A percentile compares a stretch with the other conserved stretches of the same genome.
Conservation (phyloP, 805 yeast genomes). For the Hanseniaspora singularis region DNA sequence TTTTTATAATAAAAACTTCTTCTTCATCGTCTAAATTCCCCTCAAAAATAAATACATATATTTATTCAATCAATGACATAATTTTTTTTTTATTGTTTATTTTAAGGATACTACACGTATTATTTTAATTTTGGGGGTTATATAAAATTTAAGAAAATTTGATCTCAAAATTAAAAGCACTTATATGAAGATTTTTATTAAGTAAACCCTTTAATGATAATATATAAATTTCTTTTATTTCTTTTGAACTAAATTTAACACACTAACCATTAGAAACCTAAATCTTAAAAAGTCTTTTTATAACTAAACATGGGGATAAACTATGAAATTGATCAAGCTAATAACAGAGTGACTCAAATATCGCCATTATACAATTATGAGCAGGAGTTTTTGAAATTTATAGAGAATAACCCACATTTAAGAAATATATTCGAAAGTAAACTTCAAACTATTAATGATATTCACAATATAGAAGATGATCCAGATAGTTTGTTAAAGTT, state of each 20-base stretch:
- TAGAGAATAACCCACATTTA: slow-evolving; percentile 12
- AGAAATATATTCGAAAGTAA: neutral
- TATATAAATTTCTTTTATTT: neutral
- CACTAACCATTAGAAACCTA: neutral
- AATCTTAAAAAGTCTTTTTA: neutral
- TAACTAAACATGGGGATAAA: neutral
- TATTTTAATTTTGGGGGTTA: too few species aligned
- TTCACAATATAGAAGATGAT: neutral
- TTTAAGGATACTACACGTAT: too few species aligned
- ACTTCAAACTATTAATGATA: neutral
- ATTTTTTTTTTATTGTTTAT: too few species aligned
- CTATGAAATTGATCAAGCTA: neutral
- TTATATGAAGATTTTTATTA: too few species aligned
- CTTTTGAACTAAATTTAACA: neutral
- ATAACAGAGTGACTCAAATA: neutral
- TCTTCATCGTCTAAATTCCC: too few species aligned
- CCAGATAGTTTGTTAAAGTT: slow-evolving; percentile 37
- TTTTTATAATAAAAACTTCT: too few species aligned
- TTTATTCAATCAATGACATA: too few species aligned
- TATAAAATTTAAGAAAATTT: too few species aligned
- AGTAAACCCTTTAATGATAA: too few species aligned
- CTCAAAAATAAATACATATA: too few species aligned
- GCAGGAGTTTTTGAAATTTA: slow-evolving; percentile 10
- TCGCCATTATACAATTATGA: slow-evolving; percentile 2
- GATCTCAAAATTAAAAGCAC: too few species aligned